Evolutionary conservation across 192 early-diverging fungal species (phyloP), one percentile per base, ranked within the genome.

Genomic region (Backusella tarrabulga): DNA sequence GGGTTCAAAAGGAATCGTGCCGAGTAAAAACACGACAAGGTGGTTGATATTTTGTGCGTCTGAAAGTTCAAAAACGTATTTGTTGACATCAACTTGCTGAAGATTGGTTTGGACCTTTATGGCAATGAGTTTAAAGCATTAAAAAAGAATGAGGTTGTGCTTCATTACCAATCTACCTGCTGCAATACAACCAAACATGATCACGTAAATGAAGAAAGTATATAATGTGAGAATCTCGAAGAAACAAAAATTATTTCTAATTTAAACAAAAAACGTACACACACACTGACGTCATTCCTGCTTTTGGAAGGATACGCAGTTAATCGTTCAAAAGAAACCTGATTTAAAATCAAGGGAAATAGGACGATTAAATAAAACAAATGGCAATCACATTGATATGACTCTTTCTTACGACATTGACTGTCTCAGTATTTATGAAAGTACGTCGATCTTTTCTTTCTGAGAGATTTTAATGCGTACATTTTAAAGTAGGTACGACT

Each of bases 1-100:
- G 12, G 92, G 87, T 71, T 97, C 95, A 77, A 99, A 97, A 3
- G 96, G 93, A 32, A 90, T 78, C 1, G 89, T 91, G 3, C 96
- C 97, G 4, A 95, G 90, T 40, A 97, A 83, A 77, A 99, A 99
- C 42, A 97, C 96, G 4, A 97, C 95, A 40, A 98, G 91, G 85
- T 99, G 97, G 85, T 99, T 99, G 85, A 97, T 94, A 69, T 83
- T 87, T 74, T 88, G 87, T 2, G 96, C 92, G 67, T 97, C 95
- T 1, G 90, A 85, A 19, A 99, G 85, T 79, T 96, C 93, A 88
- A 99, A 97, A 14, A 96, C 88, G 82, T 94, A 98, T 83, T 96
- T 93, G 80, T 89, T 90, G 17, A 91, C 89, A 85, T 94, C 91
- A 14, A 93, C 94, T 85, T 96, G 96, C 76, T 93, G 92, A 71